Base-by-base conservation (phyloP, 2,329 filamentous ascomycete species). In the Eutypa lata region DNA sequence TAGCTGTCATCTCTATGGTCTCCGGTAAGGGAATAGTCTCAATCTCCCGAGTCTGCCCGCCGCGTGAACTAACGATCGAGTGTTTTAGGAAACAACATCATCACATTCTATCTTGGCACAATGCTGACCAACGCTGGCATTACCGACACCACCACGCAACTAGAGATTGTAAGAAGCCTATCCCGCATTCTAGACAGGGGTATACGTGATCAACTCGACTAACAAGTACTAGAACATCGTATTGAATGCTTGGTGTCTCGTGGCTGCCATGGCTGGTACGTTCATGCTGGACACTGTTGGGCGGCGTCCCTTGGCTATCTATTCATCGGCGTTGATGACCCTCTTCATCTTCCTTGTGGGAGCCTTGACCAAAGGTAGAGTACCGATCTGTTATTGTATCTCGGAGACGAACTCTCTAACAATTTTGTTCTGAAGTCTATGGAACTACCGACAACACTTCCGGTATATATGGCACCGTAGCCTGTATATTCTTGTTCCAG, bases 81-180 rank as follows among this genome's bases (percentile, higher is more conserved):
- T 31, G n/a, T 47, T 40, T 5, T 21, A 51, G 49, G 49, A 51
- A 51, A 51, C 21, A 51, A 52, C 45, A 52, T 52, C 45, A 44
- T 52, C 35, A 44, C 44, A 18, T 52, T 31, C 26, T 31, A 31
- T 10, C 26, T 31, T 31, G 26, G 26, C 26, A 10, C 50, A 11
- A 72, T 75, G 60, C 69, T 80, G 0, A 65, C 71, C 50, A 74
- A 69, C 14, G 76, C 76, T 2, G 78, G 77, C 2, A 73, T 81
- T 37, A 75, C 69, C 2, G 64, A 75, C 53, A 59, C 67, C 0
- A 68, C 66, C 6, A 67, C 70, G 2, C 77, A 80, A 53, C 66
- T 79, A 3, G 66, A 76, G 54, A 69, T 31, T 31, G 26, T 70
- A 38, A 69, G 70, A 59, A 55, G 66, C 57, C 14, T 49, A 49